A percentile compares a stretch with the other conserved stretches of the same genome.
Conservation (phyloP, 176 grass and related monocot species). For the Urochloa ruziziensis region DNA sequence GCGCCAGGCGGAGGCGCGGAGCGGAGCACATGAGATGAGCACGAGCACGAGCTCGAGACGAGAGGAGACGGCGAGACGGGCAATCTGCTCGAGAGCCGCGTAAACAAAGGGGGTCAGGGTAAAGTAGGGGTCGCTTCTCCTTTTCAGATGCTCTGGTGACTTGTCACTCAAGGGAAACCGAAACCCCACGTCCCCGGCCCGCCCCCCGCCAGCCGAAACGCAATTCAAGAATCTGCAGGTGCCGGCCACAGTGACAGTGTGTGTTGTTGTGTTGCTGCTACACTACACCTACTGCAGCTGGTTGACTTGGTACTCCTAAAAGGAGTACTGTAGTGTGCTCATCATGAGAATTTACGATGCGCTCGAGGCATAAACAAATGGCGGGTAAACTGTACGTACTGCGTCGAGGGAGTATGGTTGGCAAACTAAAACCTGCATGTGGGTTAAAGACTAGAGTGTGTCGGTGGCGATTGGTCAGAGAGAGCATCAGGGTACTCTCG, state of each 20-base stretch:
- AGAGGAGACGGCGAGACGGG: background rate
- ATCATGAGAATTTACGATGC: background rate
- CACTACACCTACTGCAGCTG: background rate
- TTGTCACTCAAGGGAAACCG: background rate
- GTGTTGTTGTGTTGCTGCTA: background rate
- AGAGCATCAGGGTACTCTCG: no score
- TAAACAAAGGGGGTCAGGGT: background rate
- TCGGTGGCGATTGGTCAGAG: no score
- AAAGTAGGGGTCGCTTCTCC: background rate
- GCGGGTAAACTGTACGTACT: no score
- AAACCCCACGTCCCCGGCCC: background rate
- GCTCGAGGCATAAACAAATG: background rate
- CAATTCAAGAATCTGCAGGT: background rate
- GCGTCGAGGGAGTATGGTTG: background rate
- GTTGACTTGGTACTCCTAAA: background rate
- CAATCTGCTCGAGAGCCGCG: slow-evolving; percentile 3
- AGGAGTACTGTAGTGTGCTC: no score
- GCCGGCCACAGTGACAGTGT: no score
- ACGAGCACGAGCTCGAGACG: no score
- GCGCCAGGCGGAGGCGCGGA: no score
- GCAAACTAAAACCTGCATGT: no score
- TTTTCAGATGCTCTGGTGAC: background rate
- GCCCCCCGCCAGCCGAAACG: background rate
- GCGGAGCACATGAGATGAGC: no score
- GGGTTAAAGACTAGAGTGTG: no score